Percentiles rank a stretch among this genome's conserved stretches.
phyloP scores from a whole-genome alignment of 495 filamentous ascomycete genomes.

The Xylaria bambusicola region DNA sequence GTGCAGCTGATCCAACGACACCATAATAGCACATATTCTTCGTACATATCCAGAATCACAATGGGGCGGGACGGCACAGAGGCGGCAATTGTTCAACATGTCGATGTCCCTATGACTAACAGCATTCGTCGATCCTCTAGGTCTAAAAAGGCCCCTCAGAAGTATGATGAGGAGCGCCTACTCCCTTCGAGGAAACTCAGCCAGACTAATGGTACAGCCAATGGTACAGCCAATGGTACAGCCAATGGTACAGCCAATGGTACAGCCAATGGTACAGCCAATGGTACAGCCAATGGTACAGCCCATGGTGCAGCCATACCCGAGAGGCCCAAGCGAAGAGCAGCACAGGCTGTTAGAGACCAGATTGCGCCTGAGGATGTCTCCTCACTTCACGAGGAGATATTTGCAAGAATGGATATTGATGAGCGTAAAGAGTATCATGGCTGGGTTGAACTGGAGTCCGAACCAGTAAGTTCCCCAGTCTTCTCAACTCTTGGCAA shows the following conservation, averaged over 20 bases:
- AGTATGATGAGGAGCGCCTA: slow-evolving; percentile 27
- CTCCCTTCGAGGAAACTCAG: slow-evolving; percentile 13
- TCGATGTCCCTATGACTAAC: neutral
- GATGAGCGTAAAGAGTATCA: slow-evolving; percentile 49
- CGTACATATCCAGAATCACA: too few species aligned
- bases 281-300: neutral
- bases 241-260: too few species aligned
- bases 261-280: too few species aligned
- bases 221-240: too few species aligned
- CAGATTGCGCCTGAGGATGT: slow-evolving; percentile 28
- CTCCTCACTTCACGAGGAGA: slow-evolving; percentile 37
- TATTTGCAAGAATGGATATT: slow-evolving; percentile 38
- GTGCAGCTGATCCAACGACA: neutral
- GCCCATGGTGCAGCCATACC: neutral
- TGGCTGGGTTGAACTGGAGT: slow-evolving; percentile 88
- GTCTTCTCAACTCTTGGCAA: slow-evolving; percentile 5
- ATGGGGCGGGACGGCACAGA: too few species aligned
- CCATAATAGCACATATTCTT: neutral
- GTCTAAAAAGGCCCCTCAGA: slow-evolving; percentile 29
- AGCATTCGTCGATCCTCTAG: slow-evolving; percentile 37
- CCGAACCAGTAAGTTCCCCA: slow-evolving; percentile 69
- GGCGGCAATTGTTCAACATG: neutral
- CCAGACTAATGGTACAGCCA: neutral
- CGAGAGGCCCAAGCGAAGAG: slow-evolving; percentile 41
- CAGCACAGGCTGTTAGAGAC: slow-evolving; percentile 27